phyloP scores from a whole-genome alignment of 805 yeast genomes.

The Nakazawaea populi region DNA sequence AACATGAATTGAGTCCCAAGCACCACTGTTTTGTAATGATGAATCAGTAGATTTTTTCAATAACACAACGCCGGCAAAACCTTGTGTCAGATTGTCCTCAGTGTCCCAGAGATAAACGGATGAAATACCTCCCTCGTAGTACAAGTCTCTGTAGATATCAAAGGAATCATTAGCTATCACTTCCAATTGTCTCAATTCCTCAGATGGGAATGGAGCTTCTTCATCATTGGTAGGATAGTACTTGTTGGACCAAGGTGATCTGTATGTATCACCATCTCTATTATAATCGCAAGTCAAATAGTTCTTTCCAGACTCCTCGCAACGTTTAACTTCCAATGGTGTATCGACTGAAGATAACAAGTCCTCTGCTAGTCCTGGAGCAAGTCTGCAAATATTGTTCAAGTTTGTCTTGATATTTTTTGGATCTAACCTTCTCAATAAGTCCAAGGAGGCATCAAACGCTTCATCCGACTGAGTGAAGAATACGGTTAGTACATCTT shows the following conservation, averaged over 20 bases:
- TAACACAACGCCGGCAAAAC: slow-evolving; percentile 89
- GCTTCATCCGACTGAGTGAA: slow-evolving; percentile 35
- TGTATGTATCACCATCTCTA: slow-evolving; percentile 86
- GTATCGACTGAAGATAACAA: slow-evolving; percentile 81
- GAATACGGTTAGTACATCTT: not conserved
- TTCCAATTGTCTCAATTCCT: slow-evolving; percentile 66
- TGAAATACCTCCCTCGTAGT: slow-evolving; percentile 91
- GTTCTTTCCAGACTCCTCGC: slow-evolving; percentile 52
- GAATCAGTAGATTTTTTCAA: slow-evolving; percentile 59
- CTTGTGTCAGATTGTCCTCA: slow-evolving; percentile 50
- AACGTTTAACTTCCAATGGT: slow-evolving; percentile 55
- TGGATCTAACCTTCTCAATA: slow-evolving; percentile 73
- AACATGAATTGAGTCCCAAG: slow-evolving; percentile 94
- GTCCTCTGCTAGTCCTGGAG: slow-evolving; percentile 79
- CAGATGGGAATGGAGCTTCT: slow-evolving; percentile 75
- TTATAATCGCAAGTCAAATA: slow-evolving; percentile 90
- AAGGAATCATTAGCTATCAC: slow-evolving; percentile 81
- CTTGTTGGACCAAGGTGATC: slow-evolving; percentile 87
- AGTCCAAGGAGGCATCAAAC: slow-evolving; percentile 74
- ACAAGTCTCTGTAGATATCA: slow-evolving; percentile 87
- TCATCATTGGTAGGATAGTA: slow-evolving; percentile 55
- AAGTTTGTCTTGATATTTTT: slow-evolving; percentile 41
- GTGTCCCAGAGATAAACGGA: slow-evolving; percentile 91
- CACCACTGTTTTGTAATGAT: slow-evolving; percentile 35
- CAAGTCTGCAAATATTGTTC: slow-evolving; percentile 42